A percentile compares a stretch with the other conserved stretches of the same genome.
These are phyloP conservation scores for Fusarium sp. DNA, from an alignment of 2,329 filamentous ascomycete genomes.

Conservation along the genomic window DNA sequence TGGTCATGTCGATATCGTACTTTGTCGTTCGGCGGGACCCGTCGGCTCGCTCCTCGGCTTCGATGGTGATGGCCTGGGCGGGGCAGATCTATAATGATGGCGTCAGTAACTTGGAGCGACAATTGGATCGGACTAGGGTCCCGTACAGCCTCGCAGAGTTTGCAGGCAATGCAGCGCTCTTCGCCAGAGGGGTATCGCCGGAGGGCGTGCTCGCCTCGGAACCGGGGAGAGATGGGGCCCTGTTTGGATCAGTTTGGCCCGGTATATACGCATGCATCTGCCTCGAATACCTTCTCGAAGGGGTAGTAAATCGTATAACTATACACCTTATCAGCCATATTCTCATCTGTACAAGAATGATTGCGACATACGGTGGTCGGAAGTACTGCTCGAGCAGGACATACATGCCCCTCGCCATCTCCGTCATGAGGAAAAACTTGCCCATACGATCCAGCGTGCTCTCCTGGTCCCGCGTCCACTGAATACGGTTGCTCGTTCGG, in stretches of 20 bases:
- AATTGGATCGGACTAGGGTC: neutral
- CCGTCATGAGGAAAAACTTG: conserved; percentile 93
- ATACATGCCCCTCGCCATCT: conserved; percentile 98
- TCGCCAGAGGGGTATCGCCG: conserved; percentile 96
- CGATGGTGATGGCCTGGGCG: conserved; percentile 97
- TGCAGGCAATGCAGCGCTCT: conserved; percentile 99
- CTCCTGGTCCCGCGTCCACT: conserved; percentile 85
- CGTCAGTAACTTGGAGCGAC: conserved; percentile 18
- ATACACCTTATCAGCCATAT: conserved; percentile 28
- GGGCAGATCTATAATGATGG: conserved; percentile 75
- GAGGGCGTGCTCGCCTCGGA: conserved; percentile 97
- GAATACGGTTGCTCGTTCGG: conserved; percentile 74
- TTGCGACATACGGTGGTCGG: conserved; percentile 84
- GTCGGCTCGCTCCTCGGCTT: conserved; percentile 97
- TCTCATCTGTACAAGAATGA: neutral
- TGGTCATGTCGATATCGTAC: conserved; percentile 99
- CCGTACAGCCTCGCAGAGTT: conserved; percentile 89
- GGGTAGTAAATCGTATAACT: conserved; percentile 99
- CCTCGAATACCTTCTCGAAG: conserved; percentile 80
- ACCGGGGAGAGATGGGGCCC: conserved; percentile 96
- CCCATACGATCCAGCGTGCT: conserved; percentile 82
- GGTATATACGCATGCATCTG: neutral
- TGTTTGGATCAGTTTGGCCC: conserved; percentile 46
- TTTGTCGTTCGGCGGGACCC: conserved; percentile 93
- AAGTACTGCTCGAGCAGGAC: conserved; percentile 98